Conservation (phyloP, 2,329 filamentous ascomycete genomes). For the Penicillium brasilianum region DNA sequence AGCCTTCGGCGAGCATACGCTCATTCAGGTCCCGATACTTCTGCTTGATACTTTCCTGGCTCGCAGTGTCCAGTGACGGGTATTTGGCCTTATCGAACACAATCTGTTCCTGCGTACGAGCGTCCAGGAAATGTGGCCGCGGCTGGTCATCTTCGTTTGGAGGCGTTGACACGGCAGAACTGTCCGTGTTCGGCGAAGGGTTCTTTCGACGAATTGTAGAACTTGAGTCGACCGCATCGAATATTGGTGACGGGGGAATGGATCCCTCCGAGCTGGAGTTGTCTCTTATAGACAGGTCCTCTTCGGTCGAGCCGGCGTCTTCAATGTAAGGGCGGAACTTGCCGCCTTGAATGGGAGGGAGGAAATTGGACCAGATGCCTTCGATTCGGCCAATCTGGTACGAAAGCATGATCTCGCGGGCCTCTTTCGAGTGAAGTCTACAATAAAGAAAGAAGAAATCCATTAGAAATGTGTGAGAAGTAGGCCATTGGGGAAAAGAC, state of each 20-base stretch:
- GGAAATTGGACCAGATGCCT: slow-evolving; percentile 83
- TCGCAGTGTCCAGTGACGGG: slow-evolving; percentile 73
- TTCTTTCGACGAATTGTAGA: slow-evolving; percentile 44
- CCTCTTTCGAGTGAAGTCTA: slow-evolving; percentile 81
- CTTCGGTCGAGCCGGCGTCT: slow-evolving; percentile 49
- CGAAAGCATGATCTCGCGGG: slow-evolving; percentile 74
- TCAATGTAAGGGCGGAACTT: slow-evolving; percentile 65
- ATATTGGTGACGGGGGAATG: slow-evolving; percentile 61
- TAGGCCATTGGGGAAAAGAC: slow-evolving; percentile 40
- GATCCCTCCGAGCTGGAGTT: slow-evolving; percentile 62
- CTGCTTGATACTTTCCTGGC: slow-evolving; percentile 74
- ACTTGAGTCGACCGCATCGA: slow-evolving; percentile 57
- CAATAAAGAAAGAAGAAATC: background rate
- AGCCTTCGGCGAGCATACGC: slow-evolving; percentile 71
- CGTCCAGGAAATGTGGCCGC: slow-evolving; percentile 69
- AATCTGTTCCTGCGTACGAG: slow-evolving; percentile 74
- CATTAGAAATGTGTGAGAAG: background rate
- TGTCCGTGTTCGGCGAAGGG: slow-evolving; percentile 32
- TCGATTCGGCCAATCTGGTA: slow-evolving; percentile 85
- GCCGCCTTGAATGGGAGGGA: slow-evolving; percentile 90
- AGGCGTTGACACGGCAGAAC: slow-evolving; percentile 35
- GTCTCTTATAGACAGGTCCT: slow-evolving; percentile 33
- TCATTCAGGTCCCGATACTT: slow-evolving; percentile 83
- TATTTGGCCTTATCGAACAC: slow-evolving; percentile 79
- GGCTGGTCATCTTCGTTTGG: slow-evolving; percentile 36